Percentiles rank a stretch among this genome's conserved stretches.
Evolutionary conservation across 768 basidiomycete species (phyloP).

Genomic region (Suillus tomentosus): DNA sequence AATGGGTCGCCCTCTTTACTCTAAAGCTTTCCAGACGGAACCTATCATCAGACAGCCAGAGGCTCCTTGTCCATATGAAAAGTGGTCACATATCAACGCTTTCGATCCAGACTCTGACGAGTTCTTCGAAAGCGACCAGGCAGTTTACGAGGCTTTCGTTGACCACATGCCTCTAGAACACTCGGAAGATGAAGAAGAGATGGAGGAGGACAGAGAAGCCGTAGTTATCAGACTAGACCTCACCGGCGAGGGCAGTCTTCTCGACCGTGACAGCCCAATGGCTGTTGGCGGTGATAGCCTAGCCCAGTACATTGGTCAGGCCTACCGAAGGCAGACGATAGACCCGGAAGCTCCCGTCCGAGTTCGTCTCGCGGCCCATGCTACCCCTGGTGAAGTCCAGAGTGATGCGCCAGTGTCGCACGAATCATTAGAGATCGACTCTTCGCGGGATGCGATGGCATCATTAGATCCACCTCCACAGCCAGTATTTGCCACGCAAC

Average conservation of each 20-base stretch:
- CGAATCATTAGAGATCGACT: not conserved
- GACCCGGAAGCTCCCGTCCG: slow-evolving; percentile 19
- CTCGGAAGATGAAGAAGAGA: slow-evolving; percentile 21
- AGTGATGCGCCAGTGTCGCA: slow-evolving; percentile 6
- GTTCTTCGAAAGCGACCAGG: slow-evolving; percentile 61
- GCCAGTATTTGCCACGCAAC: not conserved
- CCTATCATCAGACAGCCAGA: slow-evolving; percentile 51
- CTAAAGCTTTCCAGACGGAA: slow-evolving; percentile 39
- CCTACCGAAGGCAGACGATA: slow-evolving; percentile 34
- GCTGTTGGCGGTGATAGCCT: slow-evolving; percentile 46
- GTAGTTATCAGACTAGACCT: slow-evolving; percentile 33
- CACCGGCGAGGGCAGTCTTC: slow-evolving; percentile 44
- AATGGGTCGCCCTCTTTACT: slow-evolving; percentile 67
- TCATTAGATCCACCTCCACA: not conserved
- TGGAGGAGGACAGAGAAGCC: slow-evolving; percentile 37
- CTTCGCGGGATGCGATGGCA: not conserved
- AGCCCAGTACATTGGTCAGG: slow-evolving; percentile 40
- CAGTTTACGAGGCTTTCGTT: slow-evolving; percentile 66
- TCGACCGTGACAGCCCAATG: slow-evolving; percentile 52
- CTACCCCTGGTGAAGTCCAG: slow-evolving; percentile 15
- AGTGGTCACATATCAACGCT: slow-evolving; percentile 64
- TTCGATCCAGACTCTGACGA: slow-evolving; percentile 86
- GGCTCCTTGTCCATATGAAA: slow-evolving; percentile 41
- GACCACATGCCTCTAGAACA: slow-evolving; percentile 34
- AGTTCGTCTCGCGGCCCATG: slow-evolving; percentile 26